Evolutionary conservation across 192 early-diverging fungal species (phyloP), one percentile per base, ranked within the genome.

Genomic region (Rhizoclosmatium globosum): DNA sequence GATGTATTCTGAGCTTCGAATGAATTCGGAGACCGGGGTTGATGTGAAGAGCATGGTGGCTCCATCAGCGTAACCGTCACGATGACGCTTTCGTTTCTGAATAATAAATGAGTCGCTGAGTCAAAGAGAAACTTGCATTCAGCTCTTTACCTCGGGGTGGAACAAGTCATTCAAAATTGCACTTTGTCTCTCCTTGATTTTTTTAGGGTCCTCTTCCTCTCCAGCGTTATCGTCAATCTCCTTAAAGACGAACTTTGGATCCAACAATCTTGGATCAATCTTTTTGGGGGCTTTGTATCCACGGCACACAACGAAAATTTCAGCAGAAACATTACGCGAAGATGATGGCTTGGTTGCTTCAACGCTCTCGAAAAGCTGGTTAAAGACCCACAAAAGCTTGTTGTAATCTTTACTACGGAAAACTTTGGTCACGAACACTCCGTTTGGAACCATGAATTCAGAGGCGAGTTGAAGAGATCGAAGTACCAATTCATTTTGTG

Each of bases 321-420:
- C 98, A 4, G 98, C 98, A 64, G 98, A 99, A 11, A 99, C 98
- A 67, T 95, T 96, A 87, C 98, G 91, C 47, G 98, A 99, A 47
- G 95, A 95, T 62, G 95, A 93, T 44, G 98, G 98, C 83, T 99
- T 99, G 43, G 98, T 99, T 1, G 98, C 98, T 85, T 99, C 97
- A 71, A 99, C 98, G 72, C 93, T 95, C 59, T 87, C 85, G 86
- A 99, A 99, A 48, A 99, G 83, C 85, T 98, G 96, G 80, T 98
- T 95, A 77, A 99, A 97, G 42, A 98, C 96, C 97, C 97, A 99
- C 70, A 99, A 91, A 47, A 99, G 87, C 77, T 96, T 97, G 89
- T 98, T 98, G 91, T 99, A 99, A 91, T 99, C 98, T 87, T 97
- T 96, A 76, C 96, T 98, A 72, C 98, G 89, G 87, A 99, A 99